These are phyloP conservation scores for Chenopodium suecicum DNA, from an alignment of 148 eudicot species.

Conservation along the genomic window DNA sequence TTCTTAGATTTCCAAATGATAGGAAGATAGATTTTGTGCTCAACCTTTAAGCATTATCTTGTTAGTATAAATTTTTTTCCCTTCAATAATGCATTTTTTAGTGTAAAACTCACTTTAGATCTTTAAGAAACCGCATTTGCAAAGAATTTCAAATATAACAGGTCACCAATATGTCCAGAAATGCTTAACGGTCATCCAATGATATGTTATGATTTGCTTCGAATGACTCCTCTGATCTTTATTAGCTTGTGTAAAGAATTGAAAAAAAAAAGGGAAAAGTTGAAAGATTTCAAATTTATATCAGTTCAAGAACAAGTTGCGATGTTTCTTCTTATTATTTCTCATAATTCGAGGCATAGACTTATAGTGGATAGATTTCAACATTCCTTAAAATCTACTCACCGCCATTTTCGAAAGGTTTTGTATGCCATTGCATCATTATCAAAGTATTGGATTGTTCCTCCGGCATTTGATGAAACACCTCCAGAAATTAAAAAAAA, in stretches of 20 bases:
- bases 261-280: not conserved
- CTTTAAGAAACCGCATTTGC: not conserved
- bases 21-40: too few relatives aligned
- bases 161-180: conserved; percentile 2
- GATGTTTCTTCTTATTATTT: too few relatives aligned
- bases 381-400: too few relatives aligned
- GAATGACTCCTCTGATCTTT: not conserved
- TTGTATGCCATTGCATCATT: too few relatives aligned
- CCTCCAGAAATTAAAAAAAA: too few relatives aligned
- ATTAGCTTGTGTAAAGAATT: not conserved
- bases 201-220: conserved; percentile 2
- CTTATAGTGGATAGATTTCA: too few relatives aligned
- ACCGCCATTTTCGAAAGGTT: too few relatives aligned
- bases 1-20: too few relatives aligned
- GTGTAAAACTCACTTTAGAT: too few relatives aligned
- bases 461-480: too few relatives aligned
- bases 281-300: not conserved
- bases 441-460: too few relatives aligned
- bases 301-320: not conserved
- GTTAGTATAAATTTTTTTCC: not conserved
- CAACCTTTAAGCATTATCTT: not conserved
- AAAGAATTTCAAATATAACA: not conserved
- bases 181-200: conserved; percentile 9
- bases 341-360: too few relatives aligned
- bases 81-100: not conserved